Conservation (phyloP, 108 stramenopile genomes). For the Skeletonema marinoi region DNA sequence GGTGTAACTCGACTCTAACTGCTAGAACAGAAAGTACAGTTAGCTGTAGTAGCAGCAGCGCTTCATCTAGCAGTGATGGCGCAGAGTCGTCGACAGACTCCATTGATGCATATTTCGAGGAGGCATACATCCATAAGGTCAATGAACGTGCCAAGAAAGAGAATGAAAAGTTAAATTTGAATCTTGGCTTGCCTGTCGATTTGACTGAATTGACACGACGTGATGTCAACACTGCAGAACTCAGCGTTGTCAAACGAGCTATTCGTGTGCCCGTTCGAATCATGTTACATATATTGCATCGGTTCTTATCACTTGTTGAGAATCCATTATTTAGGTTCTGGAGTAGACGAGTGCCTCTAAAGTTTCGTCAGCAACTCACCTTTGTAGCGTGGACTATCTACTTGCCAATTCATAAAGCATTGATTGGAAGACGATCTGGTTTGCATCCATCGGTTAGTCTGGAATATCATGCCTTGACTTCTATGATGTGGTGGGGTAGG, state of each 20-base stretch:
- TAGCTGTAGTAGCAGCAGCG: neutral
- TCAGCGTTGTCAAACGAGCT: constrained; percentile 3
- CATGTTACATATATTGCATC: constrained; percentile 30
- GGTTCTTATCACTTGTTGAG: constrained; percentile 49
- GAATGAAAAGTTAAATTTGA: constrained; percentile 58
- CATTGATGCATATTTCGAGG: constrained; percentile 16
- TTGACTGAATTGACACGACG: constrained; percentile 40
- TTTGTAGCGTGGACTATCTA: constrained; percentile 65
- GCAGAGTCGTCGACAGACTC: neutral
- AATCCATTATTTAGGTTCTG: constrained; percentile 49
- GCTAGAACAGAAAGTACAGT: neutral
- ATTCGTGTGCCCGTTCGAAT: constrained; percentile 36
- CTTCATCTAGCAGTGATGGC: neutral
- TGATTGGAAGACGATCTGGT: constrained; percentile 59
- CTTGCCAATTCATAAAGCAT: constrained; percentile 58
- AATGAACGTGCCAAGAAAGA: constrained; percentile 43
- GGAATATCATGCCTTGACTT: constrained; percentile 82
- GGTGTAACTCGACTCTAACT: too few species aligned
- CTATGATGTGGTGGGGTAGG: constrained; percentile 69
- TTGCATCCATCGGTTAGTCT: constrained; percentile 57
- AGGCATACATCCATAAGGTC: neutral
- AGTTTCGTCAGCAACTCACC: constrained; percentile 48
- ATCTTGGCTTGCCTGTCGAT: constrained; percentile 65
- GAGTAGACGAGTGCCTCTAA: constrained; percentile 52
- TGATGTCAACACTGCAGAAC: constrained; percentile 10